Conservation (phyloP, 2,329 filamentous ascomycete genomes). For the Xylaria sp. region DNA sequence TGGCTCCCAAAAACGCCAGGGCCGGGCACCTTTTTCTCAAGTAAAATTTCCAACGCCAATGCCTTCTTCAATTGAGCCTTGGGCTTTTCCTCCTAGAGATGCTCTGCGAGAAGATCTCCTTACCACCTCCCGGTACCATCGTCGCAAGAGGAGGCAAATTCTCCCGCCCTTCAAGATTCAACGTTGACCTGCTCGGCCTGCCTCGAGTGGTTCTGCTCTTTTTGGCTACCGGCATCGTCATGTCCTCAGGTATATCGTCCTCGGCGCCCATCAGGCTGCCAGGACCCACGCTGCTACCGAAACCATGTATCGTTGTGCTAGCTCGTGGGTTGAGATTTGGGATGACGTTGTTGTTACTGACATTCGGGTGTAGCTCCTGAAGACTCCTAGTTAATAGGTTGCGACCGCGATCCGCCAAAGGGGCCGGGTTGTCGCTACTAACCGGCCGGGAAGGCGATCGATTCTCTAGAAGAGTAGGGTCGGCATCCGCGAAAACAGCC, state of each 20-base stretch:
- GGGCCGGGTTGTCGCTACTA: slow-evolving; percentile 38
- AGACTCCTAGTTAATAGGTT: slow-evolving; percentile 57
- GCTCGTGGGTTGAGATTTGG: slow-evolving; percentile 56
- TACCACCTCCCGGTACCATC: slow-evolving; percentile 44
- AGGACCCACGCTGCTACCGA: slow-evolving; percentile 36
- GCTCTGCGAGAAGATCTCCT: slow-evolving; percentile 57
- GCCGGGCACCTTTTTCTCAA: not conserved
- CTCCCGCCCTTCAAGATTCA: slow-evolving; percentile 58
- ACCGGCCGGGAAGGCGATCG: slow-evolving; percentile 42
- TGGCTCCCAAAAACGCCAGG: slow-evolving; percentile 14
- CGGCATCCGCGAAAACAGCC: slow-evolving; percentile 56
- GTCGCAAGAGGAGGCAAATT: slow-evolving; percentile 56
- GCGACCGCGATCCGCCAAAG: slow-evolving; percentile 36
- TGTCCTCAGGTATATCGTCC: slow-evolving; percentile 48
- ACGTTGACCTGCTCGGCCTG: slow-evolving; percentile 51
- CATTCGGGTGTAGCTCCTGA: slow-evolving; percentile 65
- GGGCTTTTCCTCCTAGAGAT: slow-evolving; percentile 65
- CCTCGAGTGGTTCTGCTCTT: slow-evolving; percentile 52
- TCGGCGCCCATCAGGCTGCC: slow-evolving; percentile 31
- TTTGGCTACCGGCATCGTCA: slow-evolving; percentile 60
- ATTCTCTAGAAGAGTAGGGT: slow-evolving; percentile 41
- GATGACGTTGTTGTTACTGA: slow-evolving; percentile 53
- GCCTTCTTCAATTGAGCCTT: slow-evolving; percentile 51
- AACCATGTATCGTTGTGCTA: slow-evolving; percentile 53
- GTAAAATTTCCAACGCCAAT: not conserved